Conservation (phyloP, 164 flowering plant species). For the Nelumbo lutea region DNA sequence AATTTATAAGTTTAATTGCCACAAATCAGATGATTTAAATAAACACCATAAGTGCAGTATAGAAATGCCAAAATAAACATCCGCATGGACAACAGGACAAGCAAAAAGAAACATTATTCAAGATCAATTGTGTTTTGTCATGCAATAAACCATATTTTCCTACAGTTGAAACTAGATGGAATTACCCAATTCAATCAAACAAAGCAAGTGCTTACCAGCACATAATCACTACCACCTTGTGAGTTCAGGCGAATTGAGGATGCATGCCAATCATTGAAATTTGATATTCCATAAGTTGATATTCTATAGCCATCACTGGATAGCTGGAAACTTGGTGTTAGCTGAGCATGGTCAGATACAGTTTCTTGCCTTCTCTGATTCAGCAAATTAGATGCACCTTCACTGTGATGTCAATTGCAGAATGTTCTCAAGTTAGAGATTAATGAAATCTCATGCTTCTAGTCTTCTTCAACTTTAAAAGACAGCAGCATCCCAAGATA, state of each 20-base stretch:
- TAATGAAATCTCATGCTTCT: conserved; percentile 4
- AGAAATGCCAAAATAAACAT: not conserved
- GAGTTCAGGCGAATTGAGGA: conserved; percentile 33
- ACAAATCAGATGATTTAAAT: not conserved
- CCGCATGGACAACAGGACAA: not conserved
- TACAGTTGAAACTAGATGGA: not conserved
- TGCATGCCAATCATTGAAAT: conserved; percentile 42
- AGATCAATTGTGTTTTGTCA: too few species aligned
- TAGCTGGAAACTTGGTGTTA: not conserved
- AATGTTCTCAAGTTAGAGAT: conserved; percentile 1
- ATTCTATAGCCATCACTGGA: conserved; percentile 17
- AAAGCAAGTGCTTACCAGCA: conserved; percentile 24
- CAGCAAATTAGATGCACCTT: conserved; percentile 34
- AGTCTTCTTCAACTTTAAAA: not conserved
- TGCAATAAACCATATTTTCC: not conserved
- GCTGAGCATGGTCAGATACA: conserved; percentile 1
- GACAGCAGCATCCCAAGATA: not conserved
- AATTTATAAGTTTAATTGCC: not conserved
- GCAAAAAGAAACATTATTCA: too few species aligned
- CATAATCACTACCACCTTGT: conserved; percentile 41
- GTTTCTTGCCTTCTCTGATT: not conserved
- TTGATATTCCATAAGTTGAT: conserved; percentile 38
- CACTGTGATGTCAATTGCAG: conserved; percentile 19
- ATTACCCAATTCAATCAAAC: not conserved
- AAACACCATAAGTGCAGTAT: not conserved